Conservation (phyloP, 1,284 basidiomycete genomes). For the Spongiforma sp. region DNA sequence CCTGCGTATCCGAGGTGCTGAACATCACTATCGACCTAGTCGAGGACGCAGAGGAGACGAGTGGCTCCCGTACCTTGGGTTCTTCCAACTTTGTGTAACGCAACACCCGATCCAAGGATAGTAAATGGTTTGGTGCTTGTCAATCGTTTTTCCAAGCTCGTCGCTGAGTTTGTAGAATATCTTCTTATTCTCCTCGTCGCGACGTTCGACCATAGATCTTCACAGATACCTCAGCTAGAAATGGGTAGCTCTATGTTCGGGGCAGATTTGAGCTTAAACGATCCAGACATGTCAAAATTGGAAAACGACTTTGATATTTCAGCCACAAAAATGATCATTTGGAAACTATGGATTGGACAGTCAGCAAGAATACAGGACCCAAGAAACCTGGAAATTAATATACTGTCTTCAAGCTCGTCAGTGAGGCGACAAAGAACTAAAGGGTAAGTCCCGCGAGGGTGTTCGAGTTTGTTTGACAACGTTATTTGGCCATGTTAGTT, state of each 20-base stretch:
- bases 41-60: constrained; percentile 76
- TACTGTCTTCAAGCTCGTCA: constrained; percentile 16
- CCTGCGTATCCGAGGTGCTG: constrained; percentile 31
- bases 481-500: constrained; percentile 31
- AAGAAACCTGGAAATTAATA: constrained; percentile 44
- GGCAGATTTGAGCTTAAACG: constrained; percentile 83
- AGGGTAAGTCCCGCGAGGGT: neutral
- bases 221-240: constrained; percentile 69
- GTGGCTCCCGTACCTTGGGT: constrained; percentile 85
- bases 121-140: constrained; percentile 85
- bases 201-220: constrained; percentile 87
- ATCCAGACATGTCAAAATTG: constrained; percentile 85
- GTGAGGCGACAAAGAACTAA: constrained; percentile 10
- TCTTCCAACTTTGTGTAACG: constrained; percentile 84
- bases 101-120: constrained; percentile 87
- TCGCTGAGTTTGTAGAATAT: constrained; percentile 89
- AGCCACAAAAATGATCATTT: constrained; percentile 96
- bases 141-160: constrained; percentile 91
- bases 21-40: constrained; percentile 50
- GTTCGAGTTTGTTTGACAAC: no score
- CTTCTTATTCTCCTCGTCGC: constrained; percentile 88
- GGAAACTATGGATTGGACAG: constrained; percentile 64
- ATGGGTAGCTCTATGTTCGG: constrained; percentile 67
- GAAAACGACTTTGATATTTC: constrained; percentile 96
- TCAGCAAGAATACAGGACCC: constrained; percentile 19